These are phyloP conservation scores for Fragilaria radians DNA, from an alignment of 108 stramenopile species.

Conservation along the genomic window DNA sequence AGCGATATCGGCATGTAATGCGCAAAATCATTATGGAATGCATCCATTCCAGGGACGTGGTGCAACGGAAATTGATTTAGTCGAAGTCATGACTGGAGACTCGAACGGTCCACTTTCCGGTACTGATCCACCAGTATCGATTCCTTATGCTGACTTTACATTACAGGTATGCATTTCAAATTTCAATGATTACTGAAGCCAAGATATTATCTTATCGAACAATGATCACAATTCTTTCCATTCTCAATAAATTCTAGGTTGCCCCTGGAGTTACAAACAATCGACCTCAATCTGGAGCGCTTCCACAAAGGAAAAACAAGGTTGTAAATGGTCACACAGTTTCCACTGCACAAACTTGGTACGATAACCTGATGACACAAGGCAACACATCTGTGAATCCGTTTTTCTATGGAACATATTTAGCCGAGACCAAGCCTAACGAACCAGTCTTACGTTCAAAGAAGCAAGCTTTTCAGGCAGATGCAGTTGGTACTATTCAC, in stretches of 20 bases:
- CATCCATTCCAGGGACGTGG: conserved; percentile 84
- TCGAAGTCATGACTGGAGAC: conserved; percentile 94
- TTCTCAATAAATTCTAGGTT: conserved; percentile 57
- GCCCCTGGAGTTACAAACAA: conserved; percentile 83
- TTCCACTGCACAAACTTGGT: conserved; percentile 70
- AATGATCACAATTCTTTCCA: conserved; percentile 6
- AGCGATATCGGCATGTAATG: conserved; percentile 86
- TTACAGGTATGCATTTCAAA: conserved; percentile 59
- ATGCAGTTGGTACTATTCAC: conserved; percentile 89
- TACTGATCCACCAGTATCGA: conserved; percentile 53
- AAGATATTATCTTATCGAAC: background rate
- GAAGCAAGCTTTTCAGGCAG: conserved; percentile 88
- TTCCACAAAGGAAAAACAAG: conserved; percentile 49
- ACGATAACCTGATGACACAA: conserved; percentile 64
- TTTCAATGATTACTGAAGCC: background rate
- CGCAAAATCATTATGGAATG: conserved; percentile 87
- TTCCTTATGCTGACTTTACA: conserved; percentile 88
- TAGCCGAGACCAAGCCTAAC: conserved; percentile 73
- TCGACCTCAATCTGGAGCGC: conserved; percentile 74
- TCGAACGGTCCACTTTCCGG: conserved; percentile 47
- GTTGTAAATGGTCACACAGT: conserved; percentile 43
- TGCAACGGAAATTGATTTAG: conserved; percentile 93
- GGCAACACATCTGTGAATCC: conserved; percentile 90
- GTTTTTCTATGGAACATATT: conserved; percentile 92
- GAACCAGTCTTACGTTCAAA: conserved; percentile 79